Evolutionary conservation across 164 flowering plant genomes (phyloP), one percentile per base, ranked within the genome.

Genomic region (Buxus sempervirens): DNA sequence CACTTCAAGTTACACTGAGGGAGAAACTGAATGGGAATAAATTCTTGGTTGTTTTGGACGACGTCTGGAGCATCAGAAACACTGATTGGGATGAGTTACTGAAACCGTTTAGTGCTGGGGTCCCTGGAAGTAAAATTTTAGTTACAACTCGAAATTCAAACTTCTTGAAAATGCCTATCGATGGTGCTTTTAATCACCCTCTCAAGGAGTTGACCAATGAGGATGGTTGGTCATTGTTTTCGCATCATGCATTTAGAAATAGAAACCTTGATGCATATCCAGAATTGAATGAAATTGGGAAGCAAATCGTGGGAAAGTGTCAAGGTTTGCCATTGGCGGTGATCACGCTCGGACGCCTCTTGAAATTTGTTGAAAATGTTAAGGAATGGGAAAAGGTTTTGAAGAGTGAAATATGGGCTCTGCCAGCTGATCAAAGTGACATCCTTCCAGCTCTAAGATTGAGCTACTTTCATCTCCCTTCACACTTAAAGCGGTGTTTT

Each of bases 251-350:
- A 53, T 74, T 65, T 67, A 42, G 22, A 2, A 60, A 56, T 21
- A 23, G 26, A 9, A 42, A 24, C 14, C 42, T 18, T 2, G 8
- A 12, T 8, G 2, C 51, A 45, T 15, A 45, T 45, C 14, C 16
- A 14, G 25, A 41, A 0, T 42, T 74, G 15, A 70, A 65, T 56
- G 53, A 0, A 1, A 72, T 77, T 24, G 81, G 75, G 2, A 48
- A 41, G 20, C 24, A 71, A 49, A 73, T 82, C 14, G 79, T 67
- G 24, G 60, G 53, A 1, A 79, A 77, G 23, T 79, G 82, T 22
- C 24, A 62, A 7, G 82, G 85, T 4, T 58, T 77, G 24, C 81
- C 82, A 9, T 70, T 79, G 32, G 78, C 77, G 12, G 57, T 57
- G 18, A 78, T 76, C 51, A 49, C 66, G 6, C 36, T 76, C 6